These are phyloP conservation scores for Ogataea siamensis DNA, from an alignment of 805 yeast species.

Conservation along the genomic window DNA sequence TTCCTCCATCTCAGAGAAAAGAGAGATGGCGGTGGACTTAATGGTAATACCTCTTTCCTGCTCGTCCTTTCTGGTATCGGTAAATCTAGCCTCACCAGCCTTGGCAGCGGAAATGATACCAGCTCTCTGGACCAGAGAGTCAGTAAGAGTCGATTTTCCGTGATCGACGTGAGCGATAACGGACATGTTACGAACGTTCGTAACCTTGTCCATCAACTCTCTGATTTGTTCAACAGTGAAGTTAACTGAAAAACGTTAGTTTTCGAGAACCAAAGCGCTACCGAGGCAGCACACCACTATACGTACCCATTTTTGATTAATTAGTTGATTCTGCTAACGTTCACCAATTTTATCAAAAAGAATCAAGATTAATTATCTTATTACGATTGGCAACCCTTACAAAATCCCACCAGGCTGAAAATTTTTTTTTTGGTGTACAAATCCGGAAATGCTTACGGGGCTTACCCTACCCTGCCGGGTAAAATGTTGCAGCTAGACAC, in stretches of 20 bases:
- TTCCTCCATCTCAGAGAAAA: constrained; percentile 82
- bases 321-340: constrained; percentile 14
- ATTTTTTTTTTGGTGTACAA: constrained; percentile 13
- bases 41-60: constrained; percentile 99
- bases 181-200: constrained; percentile 99
- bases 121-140: constrained; percentile 97
- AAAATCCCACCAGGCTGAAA: constrained; percentile 15
- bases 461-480: constrained; percentile 14
- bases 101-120: constrained; percentile 99
- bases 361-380: constrained; percentile 12
- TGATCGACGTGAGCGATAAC: constrained; percentile 99
- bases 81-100: constrained; percentile 99
- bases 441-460: constrained; percentile 10
- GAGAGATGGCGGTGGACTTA: constrained; percentile 97
- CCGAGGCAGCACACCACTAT: neutral
- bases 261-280: neutral
- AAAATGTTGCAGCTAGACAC: constrained; percentile 1
- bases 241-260: constrained; percentile 38
- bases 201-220: constrained; percentile 98
- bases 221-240: constrained; percentile 90
- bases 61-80: constrained; percentile 99
- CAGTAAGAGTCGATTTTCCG: constrained; percentile 99
- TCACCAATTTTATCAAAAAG: constrained; percentile 11
- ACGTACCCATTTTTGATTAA: constrained; percentile 13
- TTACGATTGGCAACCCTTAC: constrained; percentile 14